Percentiles rank a stretch among this genome's conserved stretches.
These are phyloP conservation scores for Penicillium occitanis DNA, from an alignment of 2,329 filamentous ascomycete genomes.

Conservation along the genomic window DNA sequence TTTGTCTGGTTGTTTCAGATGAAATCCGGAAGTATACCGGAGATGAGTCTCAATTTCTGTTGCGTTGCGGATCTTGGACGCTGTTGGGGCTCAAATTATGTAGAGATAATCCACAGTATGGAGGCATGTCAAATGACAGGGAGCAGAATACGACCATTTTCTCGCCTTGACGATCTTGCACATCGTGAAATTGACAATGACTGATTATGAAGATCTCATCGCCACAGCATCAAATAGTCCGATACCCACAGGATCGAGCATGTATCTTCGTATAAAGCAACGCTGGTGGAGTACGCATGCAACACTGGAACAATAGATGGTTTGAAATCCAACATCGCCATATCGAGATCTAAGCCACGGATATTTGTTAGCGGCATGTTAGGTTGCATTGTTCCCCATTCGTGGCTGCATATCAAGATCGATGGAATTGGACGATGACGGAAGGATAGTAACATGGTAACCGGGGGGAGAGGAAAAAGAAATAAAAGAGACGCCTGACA, in stretches of 20 bases:
- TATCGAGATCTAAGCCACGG: conserved; percentile 2
- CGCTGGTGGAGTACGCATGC: background rate
- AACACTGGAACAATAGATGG: background rate
- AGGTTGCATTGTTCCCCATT: conserved; percentile 1
- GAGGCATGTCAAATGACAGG: no score
- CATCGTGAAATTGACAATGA: background rate
- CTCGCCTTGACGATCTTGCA: background rate
- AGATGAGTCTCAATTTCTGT: background rate
- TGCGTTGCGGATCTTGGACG: background rate
- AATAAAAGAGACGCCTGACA: background rate
- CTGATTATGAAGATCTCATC: background rate
- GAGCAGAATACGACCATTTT: background rate
- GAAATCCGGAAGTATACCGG: background rate
- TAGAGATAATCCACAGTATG: background rate
- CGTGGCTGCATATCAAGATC: background rate
- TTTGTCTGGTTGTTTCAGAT: background rate
- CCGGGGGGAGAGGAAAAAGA: background rate
- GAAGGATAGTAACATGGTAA: background rate
- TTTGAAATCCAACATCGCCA: background rate
- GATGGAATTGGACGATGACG: background rate
- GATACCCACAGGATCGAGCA: background rate
- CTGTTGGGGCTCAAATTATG: background rate
- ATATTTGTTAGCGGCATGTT: background rate
- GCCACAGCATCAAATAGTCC: background rate
- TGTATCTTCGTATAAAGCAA: background rate